A percentile compares a stretch with the other conserved stretches of the same genome.
These are phyloP conservation scores for Hamamelis virginiana DNA, from an alignment of 164 flowering plant genomes.

Conservation along the genomic window DNA sequence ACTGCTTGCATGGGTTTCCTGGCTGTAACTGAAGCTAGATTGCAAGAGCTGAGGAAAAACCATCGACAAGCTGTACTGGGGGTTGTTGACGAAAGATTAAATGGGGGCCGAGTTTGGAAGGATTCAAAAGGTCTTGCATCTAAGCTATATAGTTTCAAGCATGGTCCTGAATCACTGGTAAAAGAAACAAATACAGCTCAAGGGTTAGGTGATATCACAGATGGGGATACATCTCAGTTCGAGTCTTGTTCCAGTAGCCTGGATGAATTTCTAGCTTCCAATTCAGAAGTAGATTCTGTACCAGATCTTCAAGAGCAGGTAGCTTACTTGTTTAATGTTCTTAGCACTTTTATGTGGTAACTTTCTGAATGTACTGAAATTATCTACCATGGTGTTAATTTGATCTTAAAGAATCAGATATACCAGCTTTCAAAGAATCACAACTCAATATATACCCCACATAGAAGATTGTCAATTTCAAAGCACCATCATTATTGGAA, in stretches of 20 bases:
- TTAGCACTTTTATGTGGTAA: too few relatives aligned
- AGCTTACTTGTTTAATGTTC: too few relatives aligned
- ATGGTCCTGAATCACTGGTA: slow-evolving; percentile 45
- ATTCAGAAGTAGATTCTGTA: slow-evolving; percentile 49
- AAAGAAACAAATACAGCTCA: slow-evolving; percentile 28
- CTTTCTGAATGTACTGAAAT: too few relatives aligned
- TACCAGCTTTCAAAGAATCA: too few relatives aligned
- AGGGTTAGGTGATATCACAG: slow-evolving; percentile 27
- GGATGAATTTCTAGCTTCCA: slow-evolving; percentile 46
- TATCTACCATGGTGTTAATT: too few relatives aligned
- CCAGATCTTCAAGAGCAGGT: slow-evolving; percentile 89
- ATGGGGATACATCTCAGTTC: slow-evolving; percentile 20
- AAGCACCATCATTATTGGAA: too few relatives aligned
- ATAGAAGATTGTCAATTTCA: too few relatives aligned
- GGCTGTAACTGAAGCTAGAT: slow-evolving; percentile 63
- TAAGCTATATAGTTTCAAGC: slow-evolving; percentile 78
- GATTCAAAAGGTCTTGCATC: slow-evolving; percentile 76
- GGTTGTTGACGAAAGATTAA: slow-evolving; percentile 71
- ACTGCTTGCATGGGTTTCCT: slow-evolving; percentile 97
- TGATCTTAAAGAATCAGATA: too few relatives aligned
- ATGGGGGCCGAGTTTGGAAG: slow-evolving; percentile 54
- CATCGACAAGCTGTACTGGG: slow-evolving; percentile 71
- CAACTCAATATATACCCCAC: too few relatives aligned
- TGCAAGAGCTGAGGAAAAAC: slow-evolving; percentile 70
- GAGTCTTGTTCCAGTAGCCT: slow-evolving; percentile 37